phyloP scores from a whole-genome alignment of 2,329 filamentous ascomycete species.

The Aspergillus brunneoviolaceus region DNA sequence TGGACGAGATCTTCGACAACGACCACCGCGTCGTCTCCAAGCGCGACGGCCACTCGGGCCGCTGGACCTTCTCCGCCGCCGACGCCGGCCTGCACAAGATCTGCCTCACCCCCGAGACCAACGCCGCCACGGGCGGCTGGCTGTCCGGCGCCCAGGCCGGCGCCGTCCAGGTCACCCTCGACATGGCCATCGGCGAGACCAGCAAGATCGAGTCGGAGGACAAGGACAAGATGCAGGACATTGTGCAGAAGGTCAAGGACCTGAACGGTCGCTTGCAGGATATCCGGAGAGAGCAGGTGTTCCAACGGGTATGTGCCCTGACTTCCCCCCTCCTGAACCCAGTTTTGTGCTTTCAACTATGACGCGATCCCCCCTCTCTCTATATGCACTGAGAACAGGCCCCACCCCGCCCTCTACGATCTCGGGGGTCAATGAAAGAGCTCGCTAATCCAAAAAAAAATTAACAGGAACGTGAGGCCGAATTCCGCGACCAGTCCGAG shows the following conservation, averaged over 20 bases:
- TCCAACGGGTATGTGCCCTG: constrained; percentile 69
- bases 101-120: constrained; percentile 85
- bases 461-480: constrained; percentile 84
- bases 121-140: constrained; percentile 68
- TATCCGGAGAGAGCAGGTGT: constrained; percentile 90
- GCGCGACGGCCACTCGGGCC: constrained; percentile 70
- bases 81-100: constrained; percentile 94
- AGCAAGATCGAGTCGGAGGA: constrained; percentile 91
- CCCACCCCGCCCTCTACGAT: too few species aligned
- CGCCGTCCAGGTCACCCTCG: constrained; percentile 79
- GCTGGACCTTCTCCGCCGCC: constrained; percentile 93
- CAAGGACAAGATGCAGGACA: constrained; percentile 87
- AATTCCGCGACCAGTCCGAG: constrained; percentile 98
- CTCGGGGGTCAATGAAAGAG: too few species aligned
- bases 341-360: too few species aligned
- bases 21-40: constrained; percentile 94
- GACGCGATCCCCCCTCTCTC: too few species aligned
- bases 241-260: constrained; percentile 84
- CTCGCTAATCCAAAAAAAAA: neutral
- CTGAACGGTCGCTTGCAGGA: constrained; percentile 84
- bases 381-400: too few species aligned
- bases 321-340: too few species aligned
- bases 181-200: constrained; percentile 92
- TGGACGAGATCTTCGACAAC: constrained; percentile 96
- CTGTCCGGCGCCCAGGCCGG: constrained; percentile 67